A percentile compares a stretch with the other conserved stretches of the same genome.
Evolutionary conservation across 1,139 yeast species (phyloP).

Genomic region (Saccharomyces hybrid): DNA sequence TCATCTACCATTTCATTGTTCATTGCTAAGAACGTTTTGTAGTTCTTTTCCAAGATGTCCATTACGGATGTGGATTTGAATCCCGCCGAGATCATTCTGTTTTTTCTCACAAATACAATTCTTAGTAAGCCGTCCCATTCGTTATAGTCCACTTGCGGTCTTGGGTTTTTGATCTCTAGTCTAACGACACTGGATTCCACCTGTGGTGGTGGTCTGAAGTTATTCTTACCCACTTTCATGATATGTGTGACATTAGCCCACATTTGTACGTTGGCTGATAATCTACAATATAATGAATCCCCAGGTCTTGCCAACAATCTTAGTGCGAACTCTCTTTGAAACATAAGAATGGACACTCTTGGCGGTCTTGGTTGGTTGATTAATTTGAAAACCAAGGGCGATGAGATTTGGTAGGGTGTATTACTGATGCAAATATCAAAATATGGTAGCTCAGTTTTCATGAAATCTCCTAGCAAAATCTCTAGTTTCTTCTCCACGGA

Average conservation of each 20-base stretch:
- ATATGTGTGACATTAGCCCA: slow-evolving; percentile 98
- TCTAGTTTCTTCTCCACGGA: slow-evolving; percentile 88
- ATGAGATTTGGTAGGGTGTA: slow-evolving; percentile 95
- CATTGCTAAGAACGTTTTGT: slow-evolving; percentile 68
- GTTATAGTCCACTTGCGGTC: slow-evolving; percentile 84
- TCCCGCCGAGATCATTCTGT: slow-evolving; percentile 87
- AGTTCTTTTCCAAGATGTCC: slow-evolving; percentile 80
- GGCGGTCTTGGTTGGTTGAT: slow-evolving; percentile 91
- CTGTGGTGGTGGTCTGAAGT: slow-evolving; percentile 97
- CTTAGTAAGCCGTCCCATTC: slow-evolving; percentile 97
- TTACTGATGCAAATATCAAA: slow-evolving; percentile 94
- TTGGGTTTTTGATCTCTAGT: slow-evolving; percentile 81
- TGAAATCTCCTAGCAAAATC: slow-evolving; percentile 87
- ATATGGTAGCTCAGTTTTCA: slow-evolving; percentile 90
- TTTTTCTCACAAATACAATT: slow-evolving; percentile 85
- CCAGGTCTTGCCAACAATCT: slow-evolving; percentile 93
- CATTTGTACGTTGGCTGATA: slow-evolving; percentile 96
- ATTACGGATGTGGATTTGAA: slow-evolving; percentile 79
- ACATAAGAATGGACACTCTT: slow-evolving; percentile 90
- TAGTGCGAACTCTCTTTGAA: slow-evolving; percentile 93
- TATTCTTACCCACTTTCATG: slow-evolving; percentile 95
- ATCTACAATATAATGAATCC: slow-evolving; percentile 80
- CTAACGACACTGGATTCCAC: slow-evolving; percentile 95
- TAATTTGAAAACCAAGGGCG: slow-evolving; percentile 89
- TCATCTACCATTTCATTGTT: slow-evolving; percentile 37